These are phyloP conservation scores for Trichoderma breve DNA, from an alignment of 2,329 filamentous ascomycete species.

Conservation along the genomic window DNA sequence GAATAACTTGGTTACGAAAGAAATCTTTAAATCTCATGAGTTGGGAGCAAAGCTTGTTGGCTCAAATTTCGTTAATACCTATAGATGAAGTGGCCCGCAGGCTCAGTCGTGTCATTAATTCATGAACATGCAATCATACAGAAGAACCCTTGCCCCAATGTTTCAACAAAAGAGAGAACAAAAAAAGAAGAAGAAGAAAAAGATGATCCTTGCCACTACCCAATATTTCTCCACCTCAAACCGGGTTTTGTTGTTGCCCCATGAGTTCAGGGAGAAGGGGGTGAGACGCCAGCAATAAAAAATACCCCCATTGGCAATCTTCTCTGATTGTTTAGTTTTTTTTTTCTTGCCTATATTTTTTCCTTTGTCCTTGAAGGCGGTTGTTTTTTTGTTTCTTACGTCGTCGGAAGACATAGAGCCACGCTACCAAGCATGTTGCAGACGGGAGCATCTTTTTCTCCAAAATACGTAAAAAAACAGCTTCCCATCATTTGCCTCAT, in stretches of 20 bases:
- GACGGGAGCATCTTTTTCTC: not conserved
- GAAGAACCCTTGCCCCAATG: slow-evolving; percentile 26
- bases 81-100: slow-evolving; percentile 18
- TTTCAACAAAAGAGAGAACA: slow-evolving; percentile 26
- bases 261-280: slow-evolving; percentile 1
- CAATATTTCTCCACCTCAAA: slow-evolving; percentile 8
- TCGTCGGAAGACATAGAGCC: not conserved
- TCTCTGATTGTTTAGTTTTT: not conserved
- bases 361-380: not conserved
- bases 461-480: not conserved
- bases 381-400: not conserved
- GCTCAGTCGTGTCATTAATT: slow-evolving; percentile 37
- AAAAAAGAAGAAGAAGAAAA: not conserved
- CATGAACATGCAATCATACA: slow-evolving; percentile 40
- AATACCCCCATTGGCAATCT: slow-evolving; percentile 6
- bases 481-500: slow-evolving; percentile 17
- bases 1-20: not conserved
- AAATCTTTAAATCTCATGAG: not conserved
- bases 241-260: not conserved
- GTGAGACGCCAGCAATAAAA: slow-evolving; percentile 13
- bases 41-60: not conserved
- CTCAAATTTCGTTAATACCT: slow-evolving; percentile 14
- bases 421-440: not conserved
- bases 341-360: not conserved
- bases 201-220: slow-evolving; percentile 8